phyloP scores from a whole-genome alignment of 78 protist genomes.

The Anaeramoeba flamelloides region DNA sequence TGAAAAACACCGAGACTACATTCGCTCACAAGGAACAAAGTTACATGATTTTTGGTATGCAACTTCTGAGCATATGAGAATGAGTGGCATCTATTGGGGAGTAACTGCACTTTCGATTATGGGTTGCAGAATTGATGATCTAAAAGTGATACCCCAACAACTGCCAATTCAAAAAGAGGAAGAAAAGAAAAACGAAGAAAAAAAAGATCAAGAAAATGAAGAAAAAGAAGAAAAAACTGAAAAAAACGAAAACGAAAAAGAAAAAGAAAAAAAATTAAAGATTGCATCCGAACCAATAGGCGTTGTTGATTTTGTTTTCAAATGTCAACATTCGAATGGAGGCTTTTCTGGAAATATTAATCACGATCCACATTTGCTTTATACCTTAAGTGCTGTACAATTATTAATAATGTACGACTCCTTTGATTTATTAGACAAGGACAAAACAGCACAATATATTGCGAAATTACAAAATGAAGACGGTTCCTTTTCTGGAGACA shows the following conservation, averaged over 20 bases:
- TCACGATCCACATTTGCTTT: conserved; percentile 87
- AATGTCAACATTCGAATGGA: conserved; percentile 56
- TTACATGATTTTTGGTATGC: conserved; percentile 51
- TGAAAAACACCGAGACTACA: neutral
- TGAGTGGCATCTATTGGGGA: conserved; percentile 73
- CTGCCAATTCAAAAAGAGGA: neutral
- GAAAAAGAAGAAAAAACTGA: neutral
- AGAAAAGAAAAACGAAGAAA: neutral
- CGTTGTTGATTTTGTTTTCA: conserved; percentile 35
- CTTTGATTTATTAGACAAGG: neutral
- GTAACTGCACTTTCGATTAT: conserved; percentile 48
- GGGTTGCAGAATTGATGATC: neutral
- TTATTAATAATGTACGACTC: neutral
- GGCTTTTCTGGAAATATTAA: conserved; percentile 78
- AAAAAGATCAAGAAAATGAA: neutral
- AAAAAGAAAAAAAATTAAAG: conserved; percentile 31
- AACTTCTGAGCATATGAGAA: conserved; percentile 72
- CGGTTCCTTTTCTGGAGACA: conserved; percentile 91
- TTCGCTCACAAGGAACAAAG: neutral
- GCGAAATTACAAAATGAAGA: conserved; percentile 63
- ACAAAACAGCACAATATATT: conserved; percentile 14
- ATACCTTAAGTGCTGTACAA: conserved; percentile 87
- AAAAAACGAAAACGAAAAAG: conserved; percentile 21
- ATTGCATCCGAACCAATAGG: too few relatives aligned
- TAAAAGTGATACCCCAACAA: neutral